phyloP scores from a whole-genome alignment of 495 filamentous ascomycete species.

The Penicillium crystallinum region DNA sequence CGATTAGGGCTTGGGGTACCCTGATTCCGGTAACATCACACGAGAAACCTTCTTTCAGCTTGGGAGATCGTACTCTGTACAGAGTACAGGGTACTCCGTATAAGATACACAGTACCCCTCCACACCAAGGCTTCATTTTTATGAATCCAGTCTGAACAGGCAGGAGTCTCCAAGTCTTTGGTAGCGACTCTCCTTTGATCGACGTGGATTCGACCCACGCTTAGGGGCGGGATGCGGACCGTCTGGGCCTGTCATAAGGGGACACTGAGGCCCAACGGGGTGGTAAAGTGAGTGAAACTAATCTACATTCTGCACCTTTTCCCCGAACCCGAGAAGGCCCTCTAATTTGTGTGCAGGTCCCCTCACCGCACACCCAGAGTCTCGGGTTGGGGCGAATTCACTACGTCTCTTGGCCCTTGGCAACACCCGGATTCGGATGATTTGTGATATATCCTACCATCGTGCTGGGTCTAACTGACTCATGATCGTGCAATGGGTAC shows the following conservation, averaged over 20 bases:
- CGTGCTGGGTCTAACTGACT: no score
- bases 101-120: no score
- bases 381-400: constrained; percentile 11
- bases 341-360: neutral
- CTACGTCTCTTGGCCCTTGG: constrained; percentile 1
- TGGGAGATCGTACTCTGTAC: neutral
- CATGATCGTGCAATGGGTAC: no score
- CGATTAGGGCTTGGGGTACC: neutral
- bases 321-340: neutral
- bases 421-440: neutral
- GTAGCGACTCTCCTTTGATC: neutral
- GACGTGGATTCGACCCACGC: neutral
- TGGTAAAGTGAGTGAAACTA: no score
- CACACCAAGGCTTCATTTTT: no score
- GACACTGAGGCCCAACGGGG: no score
- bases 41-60: neutral
- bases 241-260: constrained; percentile 15
- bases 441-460: neutral
- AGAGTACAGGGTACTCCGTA: neutral
- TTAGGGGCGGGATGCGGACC: constrained; percentile 15
- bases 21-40: no score
- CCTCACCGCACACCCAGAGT: constrained; percentile 9
- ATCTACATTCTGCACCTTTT: neutral
- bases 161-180: neutral
- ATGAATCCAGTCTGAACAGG: neutral